Conservation (phyloP, 257 asterid species). For the Osmanthus fragrans region DNA sequence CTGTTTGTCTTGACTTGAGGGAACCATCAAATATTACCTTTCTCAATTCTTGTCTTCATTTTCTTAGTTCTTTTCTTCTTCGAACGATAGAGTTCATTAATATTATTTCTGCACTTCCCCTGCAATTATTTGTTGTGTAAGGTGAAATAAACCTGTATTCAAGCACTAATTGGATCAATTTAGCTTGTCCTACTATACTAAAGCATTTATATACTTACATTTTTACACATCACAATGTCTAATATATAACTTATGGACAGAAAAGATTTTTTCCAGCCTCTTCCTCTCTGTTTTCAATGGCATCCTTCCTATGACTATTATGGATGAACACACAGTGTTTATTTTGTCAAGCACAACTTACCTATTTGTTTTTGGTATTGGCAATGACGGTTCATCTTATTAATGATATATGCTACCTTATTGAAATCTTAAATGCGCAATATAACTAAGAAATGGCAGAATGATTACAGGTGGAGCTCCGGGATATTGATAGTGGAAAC, state of each 20-base stretch:
- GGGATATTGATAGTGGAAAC: slow-evolving; percentile 90
- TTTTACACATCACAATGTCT: background rate
- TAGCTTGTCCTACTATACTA: background rate
- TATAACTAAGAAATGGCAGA: background rate
- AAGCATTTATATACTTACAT: background rate
- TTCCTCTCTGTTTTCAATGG: background rate
- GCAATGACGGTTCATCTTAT: background rate
- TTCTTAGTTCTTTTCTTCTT: too few relatives aligned
- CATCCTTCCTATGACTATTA: background rate
- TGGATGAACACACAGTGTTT: background rate
- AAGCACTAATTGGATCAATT: background rate
- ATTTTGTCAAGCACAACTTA: background rate
- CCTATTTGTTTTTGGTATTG: background rate
- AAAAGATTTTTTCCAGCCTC: background rate
- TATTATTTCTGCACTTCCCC: background rate
- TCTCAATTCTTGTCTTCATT: too few relatives aligned
- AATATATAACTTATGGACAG: too few relatives aligned
- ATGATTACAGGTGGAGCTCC: slow-evolving; percentile 85
- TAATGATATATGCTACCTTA: background rate
- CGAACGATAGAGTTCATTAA: background rate
- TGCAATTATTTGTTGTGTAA: background rate
- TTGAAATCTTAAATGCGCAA: slow-evolving; percentile 12
- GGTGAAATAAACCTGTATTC: background rate
- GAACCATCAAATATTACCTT: background rate
- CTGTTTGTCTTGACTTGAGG: background rate